A percentile compares a stretch with the other conserved stretches of the same genome.
Conservation (phyloP, 192 early-diverging fungal genomes). For the Coemansia sp. region DNA sequence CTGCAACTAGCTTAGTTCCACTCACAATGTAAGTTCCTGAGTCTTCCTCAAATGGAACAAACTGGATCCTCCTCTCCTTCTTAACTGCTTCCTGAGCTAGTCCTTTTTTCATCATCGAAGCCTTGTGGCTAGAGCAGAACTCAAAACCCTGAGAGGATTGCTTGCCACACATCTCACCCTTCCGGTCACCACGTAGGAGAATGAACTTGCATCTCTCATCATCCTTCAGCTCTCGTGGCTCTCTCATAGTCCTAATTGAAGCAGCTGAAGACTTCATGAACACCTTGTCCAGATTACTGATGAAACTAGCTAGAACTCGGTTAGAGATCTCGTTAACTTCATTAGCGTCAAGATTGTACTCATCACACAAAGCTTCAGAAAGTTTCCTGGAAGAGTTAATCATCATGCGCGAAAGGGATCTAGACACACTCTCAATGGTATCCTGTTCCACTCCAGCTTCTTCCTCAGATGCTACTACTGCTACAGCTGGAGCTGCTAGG, state of each 20-base stretch:
- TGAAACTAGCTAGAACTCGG: not conserved
- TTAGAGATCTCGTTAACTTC: not conserved
- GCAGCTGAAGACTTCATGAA: not conserved
- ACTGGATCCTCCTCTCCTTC: not conserved
- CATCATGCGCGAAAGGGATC: not conserved
- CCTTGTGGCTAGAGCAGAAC: not conserved
- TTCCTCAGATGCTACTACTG: too few species aligned
- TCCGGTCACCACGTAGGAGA: not conserved
- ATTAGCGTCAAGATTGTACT: not conserved
- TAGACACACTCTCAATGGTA: not conserved
- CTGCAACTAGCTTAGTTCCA: not conserved
- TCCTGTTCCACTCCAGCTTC: not conserved
- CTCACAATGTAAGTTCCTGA: not conserved
- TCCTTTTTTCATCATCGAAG: not conserved
- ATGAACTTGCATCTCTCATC: not conserved
- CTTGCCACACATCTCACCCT: not conserved
- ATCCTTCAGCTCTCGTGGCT: not conserved
- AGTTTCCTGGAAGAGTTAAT: not conserved
- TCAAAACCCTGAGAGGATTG: not conserved
- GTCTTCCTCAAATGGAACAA: not conserved
- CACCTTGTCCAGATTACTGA: not conserved
- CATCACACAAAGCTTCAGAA: not conserved
- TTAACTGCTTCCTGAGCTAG: too few species aligned
- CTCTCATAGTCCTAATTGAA: not conserved
- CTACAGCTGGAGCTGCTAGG: too few species aligned